phyloP scores from a whole-genome alignment of 192 early-diverging fungal species.

The Radiomyces spectabilis region DNA sequence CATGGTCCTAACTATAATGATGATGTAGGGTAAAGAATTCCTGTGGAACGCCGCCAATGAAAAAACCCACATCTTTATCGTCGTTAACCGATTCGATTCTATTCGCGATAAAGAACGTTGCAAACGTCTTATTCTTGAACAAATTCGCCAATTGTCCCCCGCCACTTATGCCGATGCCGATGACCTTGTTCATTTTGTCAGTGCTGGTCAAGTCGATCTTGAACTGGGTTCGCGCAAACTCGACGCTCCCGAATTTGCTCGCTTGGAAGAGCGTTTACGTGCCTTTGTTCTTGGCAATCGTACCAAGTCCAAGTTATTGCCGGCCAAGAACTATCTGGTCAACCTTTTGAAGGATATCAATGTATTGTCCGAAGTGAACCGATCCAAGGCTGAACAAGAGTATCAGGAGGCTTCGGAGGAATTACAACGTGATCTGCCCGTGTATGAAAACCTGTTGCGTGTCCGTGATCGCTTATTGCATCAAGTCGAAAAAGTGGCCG shows the following conservation, averaged over 20 bases:
- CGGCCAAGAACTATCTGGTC: constrained; percentile 84
- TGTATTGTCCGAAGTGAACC: constrained; percentile 66
- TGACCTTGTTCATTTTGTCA: constrained; percentile 96
- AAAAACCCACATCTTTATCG: constrained; percentile 98
- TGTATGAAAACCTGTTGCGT: constrained; percentile 66
- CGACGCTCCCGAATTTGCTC: constrained; percentile 56
- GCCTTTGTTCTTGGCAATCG: constrained; percentile 95
- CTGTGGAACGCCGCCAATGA: constrained; percentile 94
- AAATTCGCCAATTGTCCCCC: constrained; percentile 93
- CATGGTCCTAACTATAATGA: too few species aligned
- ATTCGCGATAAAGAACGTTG: constrained; percentile 94
- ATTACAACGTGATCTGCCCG: constrained; percentile 59
- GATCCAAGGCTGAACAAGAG: constrained; percentile 46
- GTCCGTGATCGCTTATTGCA: constrained; percentile 66
- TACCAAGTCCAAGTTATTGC: constrained; percentile 86
- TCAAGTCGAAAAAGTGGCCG: constrained; percentile 51
- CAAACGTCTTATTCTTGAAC: constrained; percentile 89
- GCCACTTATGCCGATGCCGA: constrained; percentile 83
- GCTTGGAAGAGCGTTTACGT: constrained; percentile 80
- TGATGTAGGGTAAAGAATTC: constrained; percentile 84
- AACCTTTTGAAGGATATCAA: constrained; percentile 81
- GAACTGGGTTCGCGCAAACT: constrained; percentile 22
- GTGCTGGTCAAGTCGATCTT: constrained; percentile 47
- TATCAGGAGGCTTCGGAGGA: constrained; percentile 54
- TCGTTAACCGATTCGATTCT: constrained; percentile 95